Evolutionary conservation across 2,329 filamentous ascomycete species (phyloP).

Genomic region (Thyridium curvatum): DNA sequence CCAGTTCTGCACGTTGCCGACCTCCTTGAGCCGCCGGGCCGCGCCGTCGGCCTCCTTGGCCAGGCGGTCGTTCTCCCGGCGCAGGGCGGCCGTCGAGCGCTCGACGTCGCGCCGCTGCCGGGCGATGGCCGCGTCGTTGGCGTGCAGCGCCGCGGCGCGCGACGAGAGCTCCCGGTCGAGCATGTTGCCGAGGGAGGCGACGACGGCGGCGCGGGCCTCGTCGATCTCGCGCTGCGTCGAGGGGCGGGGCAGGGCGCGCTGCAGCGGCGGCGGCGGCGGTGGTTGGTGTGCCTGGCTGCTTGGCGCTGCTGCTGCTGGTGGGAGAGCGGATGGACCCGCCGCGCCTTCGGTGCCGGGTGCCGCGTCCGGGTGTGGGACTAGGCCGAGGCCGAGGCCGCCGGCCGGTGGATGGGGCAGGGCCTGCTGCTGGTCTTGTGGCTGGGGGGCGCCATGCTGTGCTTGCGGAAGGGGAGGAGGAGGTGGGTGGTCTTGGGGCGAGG

Average conservation of each 20-base stretch:
- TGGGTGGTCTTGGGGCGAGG: slow-evolving; percentile 3
- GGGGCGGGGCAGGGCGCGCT: slow-evolving; percentile 31
- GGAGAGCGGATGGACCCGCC: background rate
- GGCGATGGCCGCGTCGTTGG: slow-evolving; percentile 58
- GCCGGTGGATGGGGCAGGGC: background rate
- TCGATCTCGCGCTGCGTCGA: slow-evolving; percentile 41
- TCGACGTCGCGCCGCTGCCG: slow-evolving; percentile 62
- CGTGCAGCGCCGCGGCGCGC: slow-evolving; percentile 63
- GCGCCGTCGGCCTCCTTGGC: slow-evolving; percentile 57
- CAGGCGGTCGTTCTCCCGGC: slow-evolving; percentile 60
- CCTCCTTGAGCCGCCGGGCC: slow-evolving; percentile 63
- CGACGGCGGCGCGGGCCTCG: slow-evolving; percentile 52
- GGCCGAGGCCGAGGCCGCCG: background rate
- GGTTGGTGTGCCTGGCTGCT: background rate
- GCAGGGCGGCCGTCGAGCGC: slow-evolving; percentile 52
- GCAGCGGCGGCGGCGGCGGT: slow-evolving; percentile 7
- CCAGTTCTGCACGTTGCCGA: slow-evolving; percentile 82
- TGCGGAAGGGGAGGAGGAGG: too few species aligned
- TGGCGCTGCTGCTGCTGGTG: background rate
- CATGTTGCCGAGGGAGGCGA: slow-evolving; percentile 61
- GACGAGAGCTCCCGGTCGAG: slow-evolving; percentile 62
- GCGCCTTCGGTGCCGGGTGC: background rate
- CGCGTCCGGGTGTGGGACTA: background rate
- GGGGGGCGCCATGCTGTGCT: slow-evolving; percentile 1
- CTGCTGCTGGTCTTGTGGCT: slow-evolving; percentile 1